Conservation (phyloP, 208 protist species). For the Crithidia brevicula region DNA sequence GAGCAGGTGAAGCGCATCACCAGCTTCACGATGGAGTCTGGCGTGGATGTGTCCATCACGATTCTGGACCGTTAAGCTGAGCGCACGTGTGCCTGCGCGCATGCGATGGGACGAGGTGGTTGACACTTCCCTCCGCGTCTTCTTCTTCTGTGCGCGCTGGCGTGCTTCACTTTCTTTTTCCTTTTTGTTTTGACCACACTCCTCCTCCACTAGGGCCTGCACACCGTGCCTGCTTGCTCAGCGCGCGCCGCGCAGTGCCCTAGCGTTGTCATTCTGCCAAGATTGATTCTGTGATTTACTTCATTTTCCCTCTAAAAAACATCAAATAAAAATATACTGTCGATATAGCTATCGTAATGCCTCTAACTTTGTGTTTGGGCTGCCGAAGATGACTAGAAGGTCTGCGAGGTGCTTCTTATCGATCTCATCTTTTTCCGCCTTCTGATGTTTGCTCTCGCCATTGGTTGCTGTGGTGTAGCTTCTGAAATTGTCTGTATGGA, state of each 20-base stretch:
- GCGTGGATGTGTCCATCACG: slow-evolving; percentile 90
- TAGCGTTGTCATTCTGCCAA: slow-evolving; percentile 39
- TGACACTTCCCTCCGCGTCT: background rate
- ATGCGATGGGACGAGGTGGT: background rate
- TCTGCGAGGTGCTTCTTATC: too few relatives aligned
- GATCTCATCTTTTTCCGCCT: too few relatives aligned
- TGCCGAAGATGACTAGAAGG: too few relatives aligned
- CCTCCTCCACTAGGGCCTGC: slow-evolving; percentile 3
- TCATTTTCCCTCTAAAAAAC: slow-evolving; percentile 11
- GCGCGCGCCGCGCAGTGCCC: slow-evolving; percentile 13
- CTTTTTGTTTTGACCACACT: slow-evolving; percentile 13
- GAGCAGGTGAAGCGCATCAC: slow-evolving; percentile 94
- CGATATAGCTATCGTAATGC: background rate
- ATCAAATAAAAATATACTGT: background rate
- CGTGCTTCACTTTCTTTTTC: background rate
- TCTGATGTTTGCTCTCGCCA: too few relatives aligned
- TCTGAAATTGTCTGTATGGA: too few relatives aligned
- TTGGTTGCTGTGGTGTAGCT: too few relatives aligned
- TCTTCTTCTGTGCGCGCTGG: background rate
- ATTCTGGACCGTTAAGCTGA: slow-evolving; percentile 56
- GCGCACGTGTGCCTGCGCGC: background rate
- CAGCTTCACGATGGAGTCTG: slow-evolving; percentile 86
- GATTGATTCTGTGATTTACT: slow-evolving; percentile 28
- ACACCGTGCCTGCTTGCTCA: background rate
- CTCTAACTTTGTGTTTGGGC: too few relatives aligned